phyloP scores from a whole-genome alignment of 257 asterid genomes.

The Misopates orontium region DNA sequence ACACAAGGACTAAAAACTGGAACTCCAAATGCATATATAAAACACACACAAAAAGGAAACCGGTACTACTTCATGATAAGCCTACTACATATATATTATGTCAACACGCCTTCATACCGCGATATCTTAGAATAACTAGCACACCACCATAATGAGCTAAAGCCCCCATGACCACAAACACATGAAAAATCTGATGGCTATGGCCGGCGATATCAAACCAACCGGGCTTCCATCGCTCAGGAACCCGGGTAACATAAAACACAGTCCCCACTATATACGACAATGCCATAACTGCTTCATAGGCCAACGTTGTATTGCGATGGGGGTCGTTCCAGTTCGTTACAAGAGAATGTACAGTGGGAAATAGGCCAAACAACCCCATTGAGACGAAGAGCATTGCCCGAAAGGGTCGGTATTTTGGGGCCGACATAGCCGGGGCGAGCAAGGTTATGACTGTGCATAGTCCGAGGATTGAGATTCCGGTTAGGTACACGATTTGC shows the following conservation, averaged over 20 bases:
- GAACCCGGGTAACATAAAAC: conserved; percentile 65
- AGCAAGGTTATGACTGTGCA: conserved; percentile 65
- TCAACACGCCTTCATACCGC: conserved; percentile 51
- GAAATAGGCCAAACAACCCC: conserved; percentile 90
- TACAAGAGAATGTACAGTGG: conserved; percentile 60
- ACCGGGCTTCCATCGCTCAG: conserved; percentile 93
- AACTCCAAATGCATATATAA: too few species aligned
- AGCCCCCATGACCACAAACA: conserved; percentile 87
- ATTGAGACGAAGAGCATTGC: conserved; percentile 73
- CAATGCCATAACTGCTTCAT: conserved; percentile 74
- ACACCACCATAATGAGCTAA: conserved; percentile 96
- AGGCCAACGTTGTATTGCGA: conserved; percentile 49
- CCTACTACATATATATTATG: too few species aligned
- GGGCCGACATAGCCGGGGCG: conserved; percentile 62
- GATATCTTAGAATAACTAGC: conserved; percentile 55
- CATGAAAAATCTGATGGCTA: conserved; percentile 92
- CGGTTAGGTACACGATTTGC: conserved; percentile 70
- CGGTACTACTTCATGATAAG: too few species aligned
- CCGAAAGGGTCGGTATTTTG: conserved; percentile 58
- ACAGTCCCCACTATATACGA: conserved; percentile 69
- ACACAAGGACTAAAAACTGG: too few species aligned
- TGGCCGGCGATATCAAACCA: conserved; percentile 91
- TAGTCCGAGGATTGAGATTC: conserved; percentile 66
- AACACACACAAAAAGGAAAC: too few species aligned
- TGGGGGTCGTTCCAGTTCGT: conserved; percentile 80